These are phyloP conservation scores for Skeletonema costatum DNA, from an alignment of 108 stramenopile genomes.

Conservation along the genomic window DNA sequence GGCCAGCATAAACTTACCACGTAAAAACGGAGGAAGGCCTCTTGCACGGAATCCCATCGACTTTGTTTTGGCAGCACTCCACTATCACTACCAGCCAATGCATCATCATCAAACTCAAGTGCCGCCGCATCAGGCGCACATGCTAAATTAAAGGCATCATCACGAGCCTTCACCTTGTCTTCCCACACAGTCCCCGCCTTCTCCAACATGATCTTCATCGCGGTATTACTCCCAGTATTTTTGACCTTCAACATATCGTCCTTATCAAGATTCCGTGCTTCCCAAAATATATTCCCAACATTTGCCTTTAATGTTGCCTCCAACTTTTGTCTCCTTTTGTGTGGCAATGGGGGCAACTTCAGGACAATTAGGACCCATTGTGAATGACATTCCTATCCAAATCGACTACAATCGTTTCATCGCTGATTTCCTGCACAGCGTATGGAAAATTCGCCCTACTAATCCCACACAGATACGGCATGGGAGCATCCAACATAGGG, in stretches of 20 bases:
- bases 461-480: slow-evolving; percentile 88
- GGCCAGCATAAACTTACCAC: slow-evolving; percentile 18
- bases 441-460: slow-evolving; percentile 71
- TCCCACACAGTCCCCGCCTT: slow-evolving; percentile 58
- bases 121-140: slow-evolving; percentile 56
- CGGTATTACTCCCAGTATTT: slow-evolving; percentile 13
- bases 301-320: slow-evolving; percentile 50
- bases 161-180: slow-evolving; percentile 56
- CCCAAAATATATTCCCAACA: slow-evolving; percentile 80
- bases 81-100: slow-evolving; percentile 21
- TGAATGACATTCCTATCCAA: slow-evolving; percentile 77
- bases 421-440: slow-evolving; percentile 65
- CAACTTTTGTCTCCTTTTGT: slow-evolving; percentile 73
- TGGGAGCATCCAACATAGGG: slow-evolving; percentile 89
- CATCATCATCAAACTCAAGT: slow-evolving; percentile 36
- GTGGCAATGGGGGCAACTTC: slow-evolving; percentile 64
- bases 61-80: slow-evolving; percentile 45
- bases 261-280: slow-evolving; percentile 58
- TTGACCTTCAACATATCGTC: slow-evolving; percentile 33
- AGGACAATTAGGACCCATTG: slow-evolving; percentile 54
- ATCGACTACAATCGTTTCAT: slow-evolving; percentile 87
- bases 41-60: slow-evolving; percentile 83
- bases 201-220: slow-evolving; percentile 8
- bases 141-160: slow-evolving; percentile 82
- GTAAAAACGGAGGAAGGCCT: slow-evolving; percentile 85